A percentile compares a stretch with the other conserved stretches of the same genome.
Conservation (phyloP, 352 stramenopile species). For the Nannochloropsis limnetica region DNA sequence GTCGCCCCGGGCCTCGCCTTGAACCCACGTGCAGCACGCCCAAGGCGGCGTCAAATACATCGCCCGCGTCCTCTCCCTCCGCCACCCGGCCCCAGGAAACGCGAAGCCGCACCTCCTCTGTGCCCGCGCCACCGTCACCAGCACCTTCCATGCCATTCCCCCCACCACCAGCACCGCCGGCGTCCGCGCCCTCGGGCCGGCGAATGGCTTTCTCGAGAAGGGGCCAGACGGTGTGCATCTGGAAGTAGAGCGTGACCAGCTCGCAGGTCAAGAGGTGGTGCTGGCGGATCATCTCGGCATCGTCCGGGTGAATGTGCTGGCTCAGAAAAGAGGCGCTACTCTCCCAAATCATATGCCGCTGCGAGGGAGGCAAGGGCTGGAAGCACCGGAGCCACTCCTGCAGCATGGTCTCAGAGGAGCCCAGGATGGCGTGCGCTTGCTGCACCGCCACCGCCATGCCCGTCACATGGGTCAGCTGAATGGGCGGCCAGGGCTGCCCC, state of each 20-base stretch:
- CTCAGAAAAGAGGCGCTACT: slow-evolving; percentile 21
- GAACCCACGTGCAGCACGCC: slow-evolving; percentile 8
- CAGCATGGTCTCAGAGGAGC: slow-evolving; percentile 25
- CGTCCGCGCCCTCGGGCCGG: not conserved
- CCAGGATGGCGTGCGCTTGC: slow-evolving; percentile 29
- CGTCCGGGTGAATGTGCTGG: not conserved
- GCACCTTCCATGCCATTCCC: not conserved
- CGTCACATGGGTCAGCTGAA: slow-evolving; percentile 29
- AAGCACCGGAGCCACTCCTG: slow-evolving; percentile 25
- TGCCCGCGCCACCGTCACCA: not conserved
- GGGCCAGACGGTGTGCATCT: slow-evolving; percentile 27
- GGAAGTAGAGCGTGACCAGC: slow-evolving; percentile 17
- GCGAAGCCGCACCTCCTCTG: not conserved
- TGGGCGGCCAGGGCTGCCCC: slow-evolving; percentile 3
- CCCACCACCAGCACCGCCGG: not conserved
- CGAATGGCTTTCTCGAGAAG: not conserved
- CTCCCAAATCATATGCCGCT: slow-evolving; percentile 33
- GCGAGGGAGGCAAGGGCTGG: slow-evolving; percentile 12
- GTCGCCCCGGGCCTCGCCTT: not conserved
- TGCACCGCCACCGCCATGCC: slow-evolving; percentile 7
- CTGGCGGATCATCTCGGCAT: slow-evolving; percentile 30
- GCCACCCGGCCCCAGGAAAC: not conserved
- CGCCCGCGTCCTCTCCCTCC: not conserved
- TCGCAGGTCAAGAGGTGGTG: slow-evolving; percentile 16
- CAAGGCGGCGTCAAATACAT: not conserved